Evolutionary conservation across 495 filamentous ascomycete species (phyloP), one percentile per base, ranked within the genome.

Genomic region (Xylaria venustula): DNA sequence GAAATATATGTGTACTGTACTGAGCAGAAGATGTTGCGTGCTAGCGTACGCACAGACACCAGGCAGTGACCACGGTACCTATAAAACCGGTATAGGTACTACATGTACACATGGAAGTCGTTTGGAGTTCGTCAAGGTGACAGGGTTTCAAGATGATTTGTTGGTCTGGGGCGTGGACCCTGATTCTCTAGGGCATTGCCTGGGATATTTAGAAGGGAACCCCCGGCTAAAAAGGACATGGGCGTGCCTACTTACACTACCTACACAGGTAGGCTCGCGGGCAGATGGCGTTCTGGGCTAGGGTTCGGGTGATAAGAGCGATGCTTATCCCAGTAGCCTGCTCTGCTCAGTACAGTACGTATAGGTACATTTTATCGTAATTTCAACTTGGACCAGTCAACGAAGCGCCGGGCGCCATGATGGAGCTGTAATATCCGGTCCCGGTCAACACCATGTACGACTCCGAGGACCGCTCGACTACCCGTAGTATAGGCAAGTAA

Each of bases 91-190:
- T 22, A 44, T 8, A n/a, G n/a, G n/a, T n/a, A n/a, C n/a, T n/a
- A n/a, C n/a, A n/a, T n/a, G n/a, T n/a, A n/a, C n/a, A n/a, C n/a
- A n/a, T n/a, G n/a, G n/a, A n/a, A n/a, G n/a, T n/a, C n/a, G n/a
- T n/a, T n/a, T 34, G 25, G 2, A 22, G 53, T 55, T 55, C 53
- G 25, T 45, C 54, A 37, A 20, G 8, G 25, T 28, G 45, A 49
- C 54, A 58, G 30, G 54, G 54, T 56, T 56, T n/a, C 40, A 15
- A 41, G 54, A 32, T 23, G 44, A 17, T 5, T 56, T 17, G 26
- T 2, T 19, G 20, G 19, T 25, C 17, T 12, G 19, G 11, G 46
- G 14, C 46, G 11, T 49, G 23, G 45, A 58, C 54, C 54, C 45
- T 49, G 45, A 58, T 8, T 49, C 32, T 14, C 19, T 23, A 26